Evolutionary conservation across 176 grass and related monocot genomes (phyloP), one percentile per base, ranked within the genome.

Genomic region (Carex parvula): DNA sequence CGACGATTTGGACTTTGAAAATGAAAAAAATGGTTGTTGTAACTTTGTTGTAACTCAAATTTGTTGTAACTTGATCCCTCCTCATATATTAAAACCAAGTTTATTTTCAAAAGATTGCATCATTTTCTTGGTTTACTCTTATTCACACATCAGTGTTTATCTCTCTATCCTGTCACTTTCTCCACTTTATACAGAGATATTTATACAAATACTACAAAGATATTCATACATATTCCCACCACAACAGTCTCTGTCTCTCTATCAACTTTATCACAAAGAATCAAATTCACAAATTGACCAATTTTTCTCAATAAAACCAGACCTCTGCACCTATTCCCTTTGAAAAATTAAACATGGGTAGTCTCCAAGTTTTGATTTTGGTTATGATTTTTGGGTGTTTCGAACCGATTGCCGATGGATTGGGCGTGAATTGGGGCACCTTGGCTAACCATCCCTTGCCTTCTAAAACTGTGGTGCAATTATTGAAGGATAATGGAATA

Each of bases 341-440:
- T 50, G 46, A 67, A 66, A 62, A 44, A 72, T 20, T 15, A 37
- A 48, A 44, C 8, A 75, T 85, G 69, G 57, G 69, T 62, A 62
- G 21, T 18, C n/a, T 24, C 6, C 39, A 60, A 73, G 59, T 76
- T 77, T 26, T 73, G 57, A 60, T 64, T 35, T 46, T 75, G 56
- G 26, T 52, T 17, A 3, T 75, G 18, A 33, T 85, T 74, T 48
- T 85, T 8, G 67, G 39, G 14, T 57, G 39, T 79, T 77, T 53
- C 3, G 22, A 76, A 0, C 41, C 68, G 2, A 77, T 56, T 86
- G 86, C 30, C 1, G 89, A 83, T 6, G 89, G 89, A 42, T 74
- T 91, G 12, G 89, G 89, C 9, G 78, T 91, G 58, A 91, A 91
- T 73, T 91, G 89, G 89, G 89, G 89, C 8, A 91, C 68, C 37